Evolutionary conservation across 257 asterid genomes (phyloP), one percentile per base, ranked within the genome.

Genomic region (Solanum chmielewskii): DNA sequence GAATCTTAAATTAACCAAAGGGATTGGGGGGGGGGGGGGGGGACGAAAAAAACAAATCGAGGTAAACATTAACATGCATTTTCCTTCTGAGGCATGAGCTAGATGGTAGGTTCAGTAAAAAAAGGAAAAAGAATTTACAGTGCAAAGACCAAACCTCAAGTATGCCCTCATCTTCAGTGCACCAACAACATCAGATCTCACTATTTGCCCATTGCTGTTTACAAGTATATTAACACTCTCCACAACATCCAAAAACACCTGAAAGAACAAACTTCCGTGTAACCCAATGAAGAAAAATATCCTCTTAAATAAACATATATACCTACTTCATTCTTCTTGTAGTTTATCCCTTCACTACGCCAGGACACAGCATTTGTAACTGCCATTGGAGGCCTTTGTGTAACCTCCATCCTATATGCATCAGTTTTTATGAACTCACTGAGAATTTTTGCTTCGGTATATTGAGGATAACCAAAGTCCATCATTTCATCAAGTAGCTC

Each of bases 311-410:
- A 49, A 62, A 31, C 31, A 81, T 81, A 33, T 81, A 82, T 64
- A 86, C 94, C 83, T 86, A 97, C 99, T 92, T 97, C 99, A 92
- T 97, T 96, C 91, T 96, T 97, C 91, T 94, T 96, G 93, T 97
- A 96, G 71, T 89, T 94, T 90, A 97, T 95, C 88, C 99, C 99
- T 93, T 97, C 99, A 64, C 99, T 97, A 77, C 99, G 98, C 99
- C 99, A 97, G 11, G 99, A 97, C 70, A 97, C 99, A 64, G 99
- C 99, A 93, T 97, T 97, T 82, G 99, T 97, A 49, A 97, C 99
- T 3, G 99, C 99, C 99, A 97, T 97, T 60, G 99, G 99, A 91
- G 99, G 99, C 90, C 99, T 95, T 91, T 96, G 99, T 16, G 98
- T 64, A 85, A 94, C 99, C 92, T 97, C 99, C 99, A 97, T 96